phyloP scores from a whole-genome alignment of 2,329 filamentous ascomycete species.

The Aspergillus chevalieri region DNA sequence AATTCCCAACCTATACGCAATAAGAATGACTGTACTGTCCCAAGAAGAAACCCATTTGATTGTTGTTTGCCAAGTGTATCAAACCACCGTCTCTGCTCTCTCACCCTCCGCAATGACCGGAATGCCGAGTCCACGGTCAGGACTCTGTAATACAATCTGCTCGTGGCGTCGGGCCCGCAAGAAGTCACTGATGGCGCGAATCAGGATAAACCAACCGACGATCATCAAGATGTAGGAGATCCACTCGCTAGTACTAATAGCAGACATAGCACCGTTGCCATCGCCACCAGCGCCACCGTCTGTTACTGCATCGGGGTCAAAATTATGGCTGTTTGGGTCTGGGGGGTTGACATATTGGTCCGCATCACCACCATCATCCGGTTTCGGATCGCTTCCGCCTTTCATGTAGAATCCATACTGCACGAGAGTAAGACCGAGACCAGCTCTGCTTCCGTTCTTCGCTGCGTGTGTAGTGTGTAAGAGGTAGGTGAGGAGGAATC shows the following conservation, averaged over 20 bases:
- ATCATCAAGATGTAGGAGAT: slow-evolving; percentile 92
- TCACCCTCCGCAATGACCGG: slow-evolving; percentile 85
- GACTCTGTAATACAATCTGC: slow-evolving; percentile 85
- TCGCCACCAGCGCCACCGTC: slow-evolving; percentile 30
- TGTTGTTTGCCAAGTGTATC: slow-evolving; percentile 17
- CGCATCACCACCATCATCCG: slow-evolving; percentile 29
- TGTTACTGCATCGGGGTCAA: slow-evolving; percentile 66
- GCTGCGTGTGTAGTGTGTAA: slow-evolving; percentile 96
- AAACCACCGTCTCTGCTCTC: slow-evolving; percentile 69
- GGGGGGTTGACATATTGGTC: slow-evolving; percentile 57
- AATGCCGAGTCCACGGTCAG: slow-evolving; percentile 76
- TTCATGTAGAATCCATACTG: slow-evolving; percentile 98
- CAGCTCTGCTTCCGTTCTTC: slow-evolving; percentile 92
- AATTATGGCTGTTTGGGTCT: slow-evolving; percentile 86
- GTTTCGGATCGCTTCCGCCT: slow-evolving; percentile 45
- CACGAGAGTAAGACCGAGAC: slow-evolving; percentile 88
- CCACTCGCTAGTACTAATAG: slow-evolving; percentile 74
- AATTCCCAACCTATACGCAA: slow-evolving; percentile 10
- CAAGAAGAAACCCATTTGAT: background rate
- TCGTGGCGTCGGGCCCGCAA: slow-evolving; percentile 82
- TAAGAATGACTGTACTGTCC: background rate
- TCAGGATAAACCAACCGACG: slow-evolving; percentile 95
- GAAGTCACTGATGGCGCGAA: slow-evolving; percentile 88
- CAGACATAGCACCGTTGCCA: slow-evolving; percentile 41
- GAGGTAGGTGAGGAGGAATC: slow-evolving; percentile 95